phyloP scores from a whole-genome alignment of 139 green algal species.

The Closterium sp. region DNA sequence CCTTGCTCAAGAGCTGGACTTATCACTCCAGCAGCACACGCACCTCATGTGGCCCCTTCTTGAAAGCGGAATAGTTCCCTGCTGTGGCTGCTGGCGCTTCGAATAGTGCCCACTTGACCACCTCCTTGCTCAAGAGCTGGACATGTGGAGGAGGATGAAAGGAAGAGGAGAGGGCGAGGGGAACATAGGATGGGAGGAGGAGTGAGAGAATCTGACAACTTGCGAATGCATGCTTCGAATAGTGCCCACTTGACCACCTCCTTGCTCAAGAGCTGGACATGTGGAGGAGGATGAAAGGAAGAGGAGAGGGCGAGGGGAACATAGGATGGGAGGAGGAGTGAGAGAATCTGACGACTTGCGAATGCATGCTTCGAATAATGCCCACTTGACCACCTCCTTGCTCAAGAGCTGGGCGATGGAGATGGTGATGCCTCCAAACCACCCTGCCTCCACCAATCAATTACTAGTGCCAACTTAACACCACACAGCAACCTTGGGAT shows the following conservation, averaged over 20 bases:
- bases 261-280: not conserved
- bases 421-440: too few relatives aligned
- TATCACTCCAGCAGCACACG: too few relatives aligned
- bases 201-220: not conserved
- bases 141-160: too few relatives aligned
- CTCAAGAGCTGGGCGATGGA: not conserved
- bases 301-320: not conserved
- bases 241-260: not conserved
- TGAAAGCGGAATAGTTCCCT: not conserved
- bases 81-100: not conserved
- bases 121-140: not conserved
- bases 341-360: not conserved
- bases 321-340: not conserved
- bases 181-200: not conserved
- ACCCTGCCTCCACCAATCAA: too few relatives aligned
- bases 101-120: not conserved
- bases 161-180: not conserved
- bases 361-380: not conserved
- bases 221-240: not conserved
- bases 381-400: not conserved
- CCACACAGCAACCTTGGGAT: constrained; percentile 40
- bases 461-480: too few relatives aligned
- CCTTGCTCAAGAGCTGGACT: too few relatives aligned
- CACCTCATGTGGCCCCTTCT: not conserved
- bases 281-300: too few relatives aligned